phyloP scores from a whole-genome alignment of 1,284 basidiomycete genomes.

The Moniliella sp. region DNA sequence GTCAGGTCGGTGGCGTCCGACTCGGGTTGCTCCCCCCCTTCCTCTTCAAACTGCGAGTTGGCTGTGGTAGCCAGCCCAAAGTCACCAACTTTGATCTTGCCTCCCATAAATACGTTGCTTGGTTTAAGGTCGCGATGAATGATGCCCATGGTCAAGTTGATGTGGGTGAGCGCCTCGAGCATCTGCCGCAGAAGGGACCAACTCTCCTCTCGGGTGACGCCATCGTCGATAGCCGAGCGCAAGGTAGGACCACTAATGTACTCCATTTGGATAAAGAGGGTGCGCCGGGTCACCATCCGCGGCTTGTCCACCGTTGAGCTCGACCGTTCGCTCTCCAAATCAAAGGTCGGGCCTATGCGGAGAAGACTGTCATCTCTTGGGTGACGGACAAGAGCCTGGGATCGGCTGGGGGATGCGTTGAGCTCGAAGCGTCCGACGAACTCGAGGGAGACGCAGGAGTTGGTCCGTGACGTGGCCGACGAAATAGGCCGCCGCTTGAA shows the following conservation, averaged over 20 bases:
- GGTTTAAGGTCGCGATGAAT: conserved; percentile 51
- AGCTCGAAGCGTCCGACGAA: neutral
- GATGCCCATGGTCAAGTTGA: conserved; percentile 60
- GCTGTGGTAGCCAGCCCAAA: conserved; percentile 52
- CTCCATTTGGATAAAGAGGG: conserved; percentile 71
- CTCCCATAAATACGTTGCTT: conserved; percentile 26
- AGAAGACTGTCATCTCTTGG: neutral
- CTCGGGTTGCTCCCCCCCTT: conserved; percentile 33
- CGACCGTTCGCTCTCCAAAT: neutral
- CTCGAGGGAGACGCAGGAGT: too few relatives aligned
- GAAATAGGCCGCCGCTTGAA: neutral
- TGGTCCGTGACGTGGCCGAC: neutral
- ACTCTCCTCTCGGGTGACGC: conserved; percentile 42
- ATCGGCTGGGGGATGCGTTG: neutral
- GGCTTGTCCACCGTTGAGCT: neutral
- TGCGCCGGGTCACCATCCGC: neutral
- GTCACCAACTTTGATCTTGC: conserved; percentile 76
- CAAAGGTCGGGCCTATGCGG: too few relatives aligned
- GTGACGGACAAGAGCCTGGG: neutral
- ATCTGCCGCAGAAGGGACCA: conserved; percentile 77
- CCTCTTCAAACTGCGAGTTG: neutral
- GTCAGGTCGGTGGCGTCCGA: conserved; percentile 42
- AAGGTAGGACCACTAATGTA: conserved; percentile 30
- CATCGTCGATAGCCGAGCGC: conserved; percentile 26
- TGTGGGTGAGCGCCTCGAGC: conserved; percentile 66